phyloP scores from a whole-genome alignment of 1,284 basidiomycete species.

The Rhodotorula sp. region DNA sequence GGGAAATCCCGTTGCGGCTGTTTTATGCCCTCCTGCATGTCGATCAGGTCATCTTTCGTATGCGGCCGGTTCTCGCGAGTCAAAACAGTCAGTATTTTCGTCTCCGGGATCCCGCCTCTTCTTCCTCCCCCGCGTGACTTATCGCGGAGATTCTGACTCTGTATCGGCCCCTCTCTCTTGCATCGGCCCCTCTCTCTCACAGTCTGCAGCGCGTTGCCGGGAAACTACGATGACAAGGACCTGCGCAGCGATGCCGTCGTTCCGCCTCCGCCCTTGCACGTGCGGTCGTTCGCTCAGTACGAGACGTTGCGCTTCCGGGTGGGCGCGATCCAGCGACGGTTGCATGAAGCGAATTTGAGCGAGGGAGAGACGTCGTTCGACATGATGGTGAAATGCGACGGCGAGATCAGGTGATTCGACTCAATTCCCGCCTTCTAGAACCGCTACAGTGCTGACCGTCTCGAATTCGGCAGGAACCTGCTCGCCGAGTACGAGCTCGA shows the following conservation, averaged over 20 bases:
- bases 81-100: background rate
- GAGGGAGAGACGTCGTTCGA: constrained; percentile 25
- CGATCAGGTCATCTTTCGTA: constrained; percentile 25
- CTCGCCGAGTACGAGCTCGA: constrained; percentile 23
- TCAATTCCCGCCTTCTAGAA: too few relatives aligned
- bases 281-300: constrained; percentile 25
- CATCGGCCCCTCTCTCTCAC: background rate
- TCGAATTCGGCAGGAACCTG: constrained; percentile 1
- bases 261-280: constrained; percentile 14
- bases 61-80: constrained; percentile 17
- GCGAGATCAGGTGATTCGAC: constrained; percentile 20
- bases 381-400: constrained; percentile 10
- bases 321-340: constrained; percentile 19
- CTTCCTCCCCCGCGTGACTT: too few relatives aligned
- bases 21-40: constrained; percentile 28
- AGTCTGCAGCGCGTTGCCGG: constrained; percentile 31
- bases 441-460: background rate
- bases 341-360: constrained; percentile 26
- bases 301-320: constrained; percentile 20
- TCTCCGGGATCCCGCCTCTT: background rate
- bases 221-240: constrained; percentile 37
- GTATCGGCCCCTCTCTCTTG: too few relatives aligned
- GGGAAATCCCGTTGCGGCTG: constrained; percentile 31
- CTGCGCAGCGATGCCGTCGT: constrained; percentile 14
- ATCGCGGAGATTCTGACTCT: background rate